phyloP scores from a whole-genome alignment of 148 eudicot genomes.

The Cornus kousa region DNA sequence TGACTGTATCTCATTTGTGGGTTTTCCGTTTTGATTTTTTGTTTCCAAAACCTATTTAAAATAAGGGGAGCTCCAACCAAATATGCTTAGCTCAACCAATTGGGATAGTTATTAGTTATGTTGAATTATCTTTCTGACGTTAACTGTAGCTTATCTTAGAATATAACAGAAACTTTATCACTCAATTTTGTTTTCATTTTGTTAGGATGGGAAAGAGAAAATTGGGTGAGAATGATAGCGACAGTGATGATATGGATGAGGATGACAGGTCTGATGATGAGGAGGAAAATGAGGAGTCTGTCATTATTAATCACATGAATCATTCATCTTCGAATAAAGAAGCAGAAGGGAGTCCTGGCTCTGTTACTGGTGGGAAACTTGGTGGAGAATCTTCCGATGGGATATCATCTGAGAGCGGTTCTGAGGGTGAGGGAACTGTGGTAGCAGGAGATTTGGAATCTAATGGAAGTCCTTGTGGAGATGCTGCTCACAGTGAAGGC shows the following conservation, averaged over 20 bases:
- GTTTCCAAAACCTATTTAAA: too few species aligned
- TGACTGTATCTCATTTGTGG: too few species aligned
- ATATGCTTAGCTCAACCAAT: neutral
- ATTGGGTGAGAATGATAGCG: constrained; percentile 72
- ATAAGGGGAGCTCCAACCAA: too few species aligned
- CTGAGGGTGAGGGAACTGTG: constrained; percentile 56
- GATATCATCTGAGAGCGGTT: constrained; percentile 46
- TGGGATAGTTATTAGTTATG: neutral
- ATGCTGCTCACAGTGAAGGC: neutral
- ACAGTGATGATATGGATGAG: constrained; percentile 44
- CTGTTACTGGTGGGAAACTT: constrained; percentile 38
- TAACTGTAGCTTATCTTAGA: neutral
- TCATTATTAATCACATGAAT: constrained; percentile 46
- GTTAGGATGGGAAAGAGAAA: constrained; percentile 87
- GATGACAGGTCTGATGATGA: constrained; percentile 27
- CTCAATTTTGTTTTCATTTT: constrained; percentile 3
- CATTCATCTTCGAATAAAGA: constrained; percentile 59
- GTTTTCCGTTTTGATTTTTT: too few species aligned
- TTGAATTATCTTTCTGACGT: neutral
- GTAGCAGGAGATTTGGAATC: constrained; percentile 18
- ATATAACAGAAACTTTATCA: neutral
- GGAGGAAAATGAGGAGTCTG: constrained; percentile 54
- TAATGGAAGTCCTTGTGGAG: constrained; percentile 31
- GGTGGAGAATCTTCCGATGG: constrained; percentile 34
- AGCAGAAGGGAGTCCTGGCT: constrained; percentile 42